These are phyloP conservation scores for Starmerella kuoi DNA, from an alignment of 805 yeast genomes.

Conservation along the genomic window DNA sequence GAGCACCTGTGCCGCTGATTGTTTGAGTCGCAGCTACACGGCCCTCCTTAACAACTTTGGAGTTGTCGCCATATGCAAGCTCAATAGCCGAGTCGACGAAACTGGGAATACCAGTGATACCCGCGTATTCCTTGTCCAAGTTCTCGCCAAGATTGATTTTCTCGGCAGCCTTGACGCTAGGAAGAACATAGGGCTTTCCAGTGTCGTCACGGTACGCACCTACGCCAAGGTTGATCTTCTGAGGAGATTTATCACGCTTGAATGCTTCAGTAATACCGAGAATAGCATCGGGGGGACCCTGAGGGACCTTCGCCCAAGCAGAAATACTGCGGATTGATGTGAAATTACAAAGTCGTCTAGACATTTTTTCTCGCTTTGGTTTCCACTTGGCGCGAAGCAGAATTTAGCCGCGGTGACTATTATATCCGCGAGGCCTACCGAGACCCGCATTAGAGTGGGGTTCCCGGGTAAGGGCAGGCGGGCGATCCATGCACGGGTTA, in stretches of 20 bases:
- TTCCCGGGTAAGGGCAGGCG: not conserved
- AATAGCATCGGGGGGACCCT: slow-evolving; percentile 80
- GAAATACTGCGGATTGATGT: slow-evolving; percentile 18
- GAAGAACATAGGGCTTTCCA: slow-evolving; percentile 83
- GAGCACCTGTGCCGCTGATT: slow-evolving; percentile 89
- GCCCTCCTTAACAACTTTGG: slow-evolving; percentile 42
- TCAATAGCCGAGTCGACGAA: slow-evolving; percentile 56
- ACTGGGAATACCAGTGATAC: slow-evolving; percentile 64
- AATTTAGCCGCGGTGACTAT: slow-evolving; percentile 1
- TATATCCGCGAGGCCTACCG: not conserved
- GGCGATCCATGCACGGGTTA: not conserved
- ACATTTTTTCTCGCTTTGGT: too few relatives aligned
- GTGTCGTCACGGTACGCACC: slow-evolving; percentile 87
- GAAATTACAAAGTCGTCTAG: not conserved
- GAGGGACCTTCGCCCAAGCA: slow-evolving; percentile 34
- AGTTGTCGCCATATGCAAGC: slow-evolving; percentile 60
- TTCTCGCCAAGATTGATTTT: slow-evolving; percentile 36
- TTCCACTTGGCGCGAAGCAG: too few relatives aligned
- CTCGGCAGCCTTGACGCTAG: slow-evolving; percentile 61
- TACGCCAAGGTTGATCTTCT: slow-evolving; percentile 52
- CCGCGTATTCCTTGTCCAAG: slow-evolving; percentile 72
- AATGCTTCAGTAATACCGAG: slow-evolving; percentile 60
- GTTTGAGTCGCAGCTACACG: slow-evolving; percentile 79
- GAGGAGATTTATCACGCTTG: slow-evolving; percentile 43
- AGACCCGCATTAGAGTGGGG: not conserved